Evolutionary conservation across 495 filamentous ascomycete species (phyloP).

Genomic region (Aspergillus nidulans): DNA sequence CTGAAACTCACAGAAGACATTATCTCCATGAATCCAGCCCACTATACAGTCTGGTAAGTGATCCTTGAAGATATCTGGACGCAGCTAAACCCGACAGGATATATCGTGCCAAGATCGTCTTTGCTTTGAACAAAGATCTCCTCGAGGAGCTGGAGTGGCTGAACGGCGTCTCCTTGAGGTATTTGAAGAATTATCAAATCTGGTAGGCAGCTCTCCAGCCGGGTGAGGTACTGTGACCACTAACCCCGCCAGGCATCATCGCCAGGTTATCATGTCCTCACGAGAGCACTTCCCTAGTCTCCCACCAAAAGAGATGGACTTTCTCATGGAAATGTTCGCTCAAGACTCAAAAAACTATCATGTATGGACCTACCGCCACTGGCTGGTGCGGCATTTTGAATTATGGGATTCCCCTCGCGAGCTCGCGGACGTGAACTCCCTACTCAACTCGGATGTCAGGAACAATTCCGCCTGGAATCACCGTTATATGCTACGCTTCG

Average conservation of each 20-base stretch:
- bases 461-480: conserved; percentile 99
- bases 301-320: conserved; percentile 59
- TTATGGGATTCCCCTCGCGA: conserved; percentile 66
- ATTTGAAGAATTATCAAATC: conserved; percentile 98
- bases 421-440: conserved; percentile 59
- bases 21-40: conserved; percentile 88
- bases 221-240: not conserved
- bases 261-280: conserved; percentile 68
- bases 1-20: conserved; percentile 82
- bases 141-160: conserved; percentile 76
- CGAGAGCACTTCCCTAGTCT: conserved; percentile 55
- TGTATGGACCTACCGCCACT: conserved; percentile 95
- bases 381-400: conserved; percentile 77
- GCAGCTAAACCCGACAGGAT: conserved; percentile 47
- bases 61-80: not conserved
- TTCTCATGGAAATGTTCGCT: conserved; percentile 76
- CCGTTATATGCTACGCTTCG: conserved; percentile 86
- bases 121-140: conserved; percentile 62
- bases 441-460: conserved; percentile 73
- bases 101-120: conserved; percentile 76
- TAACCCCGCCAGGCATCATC: conserved; percentile 67
- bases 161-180: conserved; percentile 70
- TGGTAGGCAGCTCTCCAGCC: conserved; percentile 44
- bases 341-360: conserved; percentile 96
- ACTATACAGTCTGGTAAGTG: conserved; percentile 90